Percentiles rank a stretch among this genome's conserved stretches.
Evolutionary conservation across 352 stramenopile species (phyloP).

Genomic region (Globisporangium parvum): DNA sequence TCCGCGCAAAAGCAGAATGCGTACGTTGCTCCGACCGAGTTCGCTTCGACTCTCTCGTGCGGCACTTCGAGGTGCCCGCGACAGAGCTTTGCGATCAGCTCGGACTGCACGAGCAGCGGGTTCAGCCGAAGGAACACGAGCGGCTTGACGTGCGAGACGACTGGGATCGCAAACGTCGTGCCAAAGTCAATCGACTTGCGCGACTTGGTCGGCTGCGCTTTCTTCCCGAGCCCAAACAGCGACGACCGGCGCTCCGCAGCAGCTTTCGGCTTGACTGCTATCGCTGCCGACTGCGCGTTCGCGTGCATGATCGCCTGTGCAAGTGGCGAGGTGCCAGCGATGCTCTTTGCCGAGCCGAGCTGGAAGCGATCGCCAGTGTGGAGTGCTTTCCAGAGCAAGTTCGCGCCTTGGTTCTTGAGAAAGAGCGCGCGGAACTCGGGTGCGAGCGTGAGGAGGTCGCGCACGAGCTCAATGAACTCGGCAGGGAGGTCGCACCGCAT

Average conservation of each 20-base stretch:
- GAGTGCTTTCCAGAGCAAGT: conserved; percentile 43
- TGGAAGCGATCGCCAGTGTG: conserved; percentile 22
- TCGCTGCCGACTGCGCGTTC: not conserved
- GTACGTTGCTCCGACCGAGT: conserved; percentile 10
- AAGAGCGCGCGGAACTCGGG: conserved; percentile 38
- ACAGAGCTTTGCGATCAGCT: conserved; percentile 7
- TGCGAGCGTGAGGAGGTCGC: conserved; percentile 28
- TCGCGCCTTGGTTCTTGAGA: conserved; percentile 30
- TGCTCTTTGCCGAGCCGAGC: not conserved
- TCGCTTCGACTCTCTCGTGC: conserved; percentile 4
- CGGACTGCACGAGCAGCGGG: conserved; percentile 9
- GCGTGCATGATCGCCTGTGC: conserved; percentile 7
- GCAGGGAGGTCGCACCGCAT: conserved; percentile 27
- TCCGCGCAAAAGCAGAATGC: conserved; percentile 13
- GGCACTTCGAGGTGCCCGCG: conserved; percentile 8
- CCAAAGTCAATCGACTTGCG: conserved; percentile 25
- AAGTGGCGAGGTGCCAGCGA: conserved; percentile 3
- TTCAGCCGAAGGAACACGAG: conserved; percentile 16
- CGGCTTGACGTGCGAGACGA: conserved; percentile 6
- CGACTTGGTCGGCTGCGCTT: conserved; percentile 10
- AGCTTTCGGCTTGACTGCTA: not conserved
- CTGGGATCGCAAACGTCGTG: conserved; percentile 21
- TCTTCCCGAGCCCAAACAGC: conserved; percentile 26
- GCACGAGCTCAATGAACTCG: conserved; percentile 32
- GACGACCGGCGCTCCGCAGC: conserved; percentile 20